These are phyloP conservation scores for Mycena floridula DNA, from an alignment of 768 basidiomycete genomes.

Conservation along the genomic window DNA sequence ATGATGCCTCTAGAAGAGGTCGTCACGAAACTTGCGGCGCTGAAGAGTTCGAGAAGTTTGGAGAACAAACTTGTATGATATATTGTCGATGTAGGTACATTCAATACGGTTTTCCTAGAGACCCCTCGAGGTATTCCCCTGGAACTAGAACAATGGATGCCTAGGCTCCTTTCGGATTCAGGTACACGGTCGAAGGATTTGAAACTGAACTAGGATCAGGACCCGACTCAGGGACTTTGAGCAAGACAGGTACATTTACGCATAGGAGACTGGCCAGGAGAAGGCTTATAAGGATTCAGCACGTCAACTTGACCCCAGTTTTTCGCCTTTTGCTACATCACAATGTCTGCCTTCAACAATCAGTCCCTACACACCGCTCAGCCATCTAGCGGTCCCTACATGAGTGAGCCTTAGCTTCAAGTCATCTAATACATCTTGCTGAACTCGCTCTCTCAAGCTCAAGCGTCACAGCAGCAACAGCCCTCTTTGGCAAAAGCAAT, in stretches of 20 bases:
- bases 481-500: constrained; percentile 12
- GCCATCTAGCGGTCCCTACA: neutral
- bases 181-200: too few species aligned
- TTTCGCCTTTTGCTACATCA: neutral
- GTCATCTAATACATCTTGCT: neutral
- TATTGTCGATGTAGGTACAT: neutral
- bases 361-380: neutral
- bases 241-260: too few species aligned
- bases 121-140: too few species aligned
- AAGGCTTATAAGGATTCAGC: too few species aligned
- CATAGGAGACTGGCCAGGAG: too few species aligned
- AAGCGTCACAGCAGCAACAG: neutral
- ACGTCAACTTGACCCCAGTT: too few species aligned
- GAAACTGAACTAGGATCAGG: too few species aligned
- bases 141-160: too few species aligned
- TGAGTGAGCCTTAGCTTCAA: neutral
- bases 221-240: too few species aligned
- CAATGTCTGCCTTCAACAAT: too few species aligned
- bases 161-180: too few species aligned
- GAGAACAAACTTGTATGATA: constrained; percentile 34
- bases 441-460: neutral
- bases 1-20: constrained; percentile 70
- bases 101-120: too few species aligned
- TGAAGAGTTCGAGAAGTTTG: constrained; percentile 52
- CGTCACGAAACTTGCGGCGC: constrained; percentile 56